Evolutionary conservation across 2,329 filamentous ascomycete genomes (phyloP).

Genomic region (Xylaria digitata): DNA sequence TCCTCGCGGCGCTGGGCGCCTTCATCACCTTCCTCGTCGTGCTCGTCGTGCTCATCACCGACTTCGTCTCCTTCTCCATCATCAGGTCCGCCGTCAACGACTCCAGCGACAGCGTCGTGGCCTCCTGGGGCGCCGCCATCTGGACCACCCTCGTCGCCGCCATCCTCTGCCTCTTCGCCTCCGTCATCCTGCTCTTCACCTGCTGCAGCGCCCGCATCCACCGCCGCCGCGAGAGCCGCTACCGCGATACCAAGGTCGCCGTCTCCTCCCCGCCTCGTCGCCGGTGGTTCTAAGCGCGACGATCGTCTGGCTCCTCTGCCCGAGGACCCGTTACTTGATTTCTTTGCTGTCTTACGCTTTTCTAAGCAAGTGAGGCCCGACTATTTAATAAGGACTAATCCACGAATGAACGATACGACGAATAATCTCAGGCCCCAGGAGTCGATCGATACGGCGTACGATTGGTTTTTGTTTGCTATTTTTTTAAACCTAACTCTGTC

Average conservation of each 20-base stretch:
- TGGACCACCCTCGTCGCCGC: constrained; percentile 70
- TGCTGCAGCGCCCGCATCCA: constrained; percentile 66
- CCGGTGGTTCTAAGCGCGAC: constrained; percentile 27
- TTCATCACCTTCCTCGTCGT: constrained; percentile 57
- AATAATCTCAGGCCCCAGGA: constrained; percentile 5
- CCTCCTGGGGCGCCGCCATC: constrained; percentile 64
- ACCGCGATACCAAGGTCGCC: constrained; percentile 30
- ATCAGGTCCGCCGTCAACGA: constrained; percentile 53
- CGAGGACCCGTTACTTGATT: background rate
- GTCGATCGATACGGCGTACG: constrained; percentile 10
- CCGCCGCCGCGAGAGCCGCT: constrained; percentile 50
- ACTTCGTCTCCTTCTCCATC: constrained; percentile 57
- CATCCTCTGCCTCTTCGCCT: constrained; percentile 65
- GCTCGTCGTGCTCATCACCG: constrained; percentile 56
- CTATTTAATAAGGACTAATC: constrained; percentile 34
- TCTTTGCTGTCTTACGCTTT: background rate
- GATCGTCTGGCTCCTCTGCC: background rate
- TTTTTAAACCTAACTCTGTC: background rate
- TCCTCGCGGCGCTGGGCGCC: constrained; percentile 54
- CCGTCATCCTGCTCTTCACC: constrained; percentile 68
- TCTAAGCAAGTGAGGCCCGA: background rate
- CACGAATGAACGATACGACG: constrained; percentile 29
- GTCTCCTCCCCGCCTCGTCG: constrained; percentile 8
- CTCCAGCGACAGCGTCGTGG: constrained; percentile 51
- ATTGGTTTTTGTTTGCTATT: background rate